Percentiles rank a stretch among this genome's conserved stretches.
Evolutionary conservation across 257 asterid species (phyloP).

Genomic region (Hygrophila difformis): DNA sequence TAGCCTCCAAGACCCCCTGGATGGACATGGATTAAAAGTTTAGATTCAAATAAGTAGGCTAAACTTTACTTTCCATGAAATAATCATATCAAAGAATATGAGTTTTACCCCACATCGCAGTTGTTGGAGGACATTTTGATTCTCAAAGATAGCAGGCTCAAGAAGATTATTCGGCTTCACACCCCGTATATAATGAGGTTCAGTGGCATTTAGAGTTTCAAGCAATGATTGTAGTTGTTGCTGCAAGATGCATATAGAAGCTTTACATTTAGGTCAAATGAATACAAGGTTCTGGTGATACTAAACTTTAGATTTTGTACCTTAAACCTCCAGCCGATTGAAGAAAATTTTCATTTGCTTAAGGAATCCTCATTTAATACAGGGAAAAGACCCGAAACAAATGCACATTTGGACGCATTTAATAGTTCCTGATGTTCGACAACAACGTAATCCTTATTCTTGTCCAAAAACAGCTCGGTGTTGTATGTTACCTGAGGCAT

Average conservation of each 20-base stretch:
- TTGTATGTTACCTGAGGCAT: conserved; percentile 79
- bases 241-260: conserved; percentile 21
- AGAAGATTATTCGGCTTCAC: conserved; percentile 98
- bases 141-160: conserved; percentile 94
- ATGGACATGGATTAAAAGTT: background rate
- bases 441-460: conserved; percentile 94
- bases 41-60: background rate
- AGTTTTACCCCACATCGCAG: conserved; percentile 90
- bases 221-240: conserved; percentile 49
- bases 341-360: conserved; percentile 89
- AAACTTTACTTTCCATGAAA: too few species aligned
- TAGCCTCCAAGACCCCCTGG: conserved; percentile 99
- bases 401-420: conserved; percentile 75
- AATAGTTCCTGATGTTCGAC: conserved; percentile 96
- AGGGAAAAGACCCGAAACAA: conserved; percentile 77
- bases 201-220: conserved; percentile 47
- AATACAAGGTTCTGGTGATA: too few species aligned
- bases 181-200: conserved; percentile 57
- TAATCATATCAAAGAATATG: too few species aligned
- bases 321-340: conserved; percentile 97
- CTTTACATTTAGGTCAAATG: too few species aligned
- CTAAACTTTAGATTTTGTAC: conserved; percentile 26
- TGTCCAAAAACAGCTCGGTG: conserved; percentile 87
- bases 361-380: conserved; percentile 72
- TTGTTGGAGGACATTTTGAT: conserved; percentile 91